Evolutionary conservation across 768 basidiomycete genomes (phyloP).

Genomic region (Psilocybe azurescens): DNA sequence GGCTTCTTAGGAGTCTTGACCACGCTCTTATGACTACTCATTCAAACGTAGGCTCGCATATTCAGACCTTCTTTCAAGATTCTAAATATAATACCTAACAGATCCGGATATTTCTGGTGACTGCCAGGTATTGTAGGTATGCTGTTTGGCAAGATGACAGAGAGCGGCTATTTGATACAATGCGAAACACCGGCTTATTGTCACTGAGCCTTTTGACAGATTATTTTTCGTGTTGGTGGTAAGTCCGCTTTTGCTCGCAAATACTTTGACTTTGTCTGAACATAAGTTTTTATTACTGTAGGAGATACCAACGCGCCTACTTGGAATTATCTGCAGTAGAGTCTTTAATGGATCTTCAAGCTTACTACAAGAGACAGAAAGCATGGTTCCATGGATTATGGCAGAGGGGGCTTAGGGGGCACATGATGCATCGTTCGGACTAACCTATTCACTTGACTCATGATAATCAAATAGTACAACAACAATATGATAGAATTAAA

Average conservation of each 20-base stretch:
- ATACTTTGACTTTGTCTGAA: not conserved
- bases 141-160: conserved; percentile 81
- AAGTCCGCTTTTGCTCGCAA: conserved; percentile 28
- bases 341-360: conserved; percentile 65
- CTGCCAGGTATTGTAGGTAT: conserved; percentile 84
- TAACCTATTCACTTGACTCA: conserved; percentile 35
- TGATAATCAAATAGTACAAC: conserved; percentile 3
- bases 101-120: conserved; percentile 89
- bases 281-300: conserved; percentile 27
- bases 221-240: conserved; percentile 76
- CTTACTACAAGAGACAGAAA: conserved; percentile 52
- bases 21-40: conserved; percentile 87
- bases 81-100: conserved; percentile 34
- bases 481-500: conserved; percentile 10
- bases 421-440: conserved; percentile 72
- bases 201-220: conserved; percentile 49
- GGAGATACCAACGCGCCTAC: conserved; percentile 65
- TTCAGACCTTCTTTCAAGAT: not conserved
- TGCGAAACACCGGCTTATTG: conserved; percentile 57
- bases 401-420: conserved; percentile 64
- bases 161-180: conserved; percentile 45
- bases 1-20: conserved; percentile 68
- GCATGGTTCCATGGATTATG: conserved; percentile 75
- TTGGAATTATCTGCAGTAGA: conserved; percentile 58
- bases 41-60: conserved; percentile 56